Evolutionary conservation across 1,139 yeast species (phyloP), one percentile per base, ranked within the genome.

Genomic region (Saccharomyces hybrid): DNA sequence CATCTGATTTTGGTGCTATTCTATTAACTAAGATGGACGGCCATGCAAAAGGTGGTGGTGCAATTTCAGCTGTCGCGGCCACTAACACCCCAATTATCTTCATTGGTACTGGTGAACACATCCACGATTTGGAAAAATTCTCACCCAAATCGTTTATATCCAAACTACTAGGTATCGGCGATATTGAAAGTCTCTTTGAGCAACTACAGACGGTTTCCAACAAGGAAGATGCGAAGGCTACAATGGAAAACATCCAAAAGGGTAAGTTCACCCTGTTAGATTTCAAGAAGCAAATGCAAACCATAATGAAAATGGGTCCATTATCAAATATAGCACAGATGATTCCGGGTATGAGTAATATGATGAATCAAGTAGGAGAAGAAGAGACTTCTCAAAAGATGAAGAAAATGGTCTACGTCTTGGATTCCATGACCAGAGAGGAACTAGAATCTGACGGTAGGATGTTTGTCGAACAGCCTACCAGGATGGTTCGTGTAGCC

Each of bases 1-100:
- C 93, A 47, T 79, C 97, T 3, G 84, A 93, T 67, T 93, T 93
- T 67, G 99, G 99, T 66, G 91, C 98, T 27, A 93, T 93, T 61
- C 87, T 93, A 58, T 79, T 93, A 69, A 93, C 99, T 29, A 93
- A 93, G 71, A 86, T 93, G 96, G 99, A 93, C 71, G 99, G 99
- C 50, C 98, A 93, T 68, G 99, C 99, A 44, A 93, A 88, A 73
- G 99, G 99, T 70, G 99, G 99, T 75, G 99, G 99, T 77, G 99
- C 99, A 27, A 90, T 93, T 54, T 89, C 97, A 46, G 99, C 99
- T 0, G 97, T 93, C 54, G 99, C 99, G 0, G 95, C 97, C 1
- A 91, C 99, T 13, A 80, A 87, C 56, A 93, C 98, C 0, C 99
- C 99, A n/a, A 87, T 93, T 63, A 88, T 87, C 7, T 93, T 93